phyloP scores from a whole-genome alignment of 2,329 filamentous ascomycete genomes.

The Dissoconium aciculare region DNA sequence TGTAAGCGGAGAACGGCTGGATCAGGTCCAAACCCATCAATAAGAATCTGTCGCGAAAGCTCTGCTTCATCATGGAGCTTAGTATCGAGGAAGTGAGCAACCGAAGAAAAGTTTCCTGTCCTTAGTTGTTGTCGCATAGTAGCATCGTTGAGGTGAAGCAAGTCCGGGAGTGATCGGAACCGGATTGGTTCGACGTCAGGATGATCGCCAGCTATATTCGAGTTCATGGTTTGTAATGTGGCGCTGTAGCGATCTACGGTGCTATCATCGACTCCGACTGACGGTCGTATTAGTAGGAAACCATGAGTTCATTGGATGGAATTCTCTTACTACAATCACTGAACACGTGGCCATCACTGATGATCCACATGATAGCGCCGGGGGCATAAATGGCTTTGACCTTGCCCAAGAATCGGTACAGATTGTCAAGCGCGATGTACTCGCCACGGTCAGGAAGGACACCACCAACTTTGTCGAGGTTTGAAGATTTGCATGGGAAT shows the following conservation, averaged over 20 bases:
- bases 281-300: background rate
- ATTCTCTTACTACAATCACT: conserved; percentile 5
- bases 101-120: background rate
- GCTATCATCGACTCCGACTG: conserved; percentile 4
- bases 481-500: conserved; percentile 6
- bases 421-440: conserved; percentile 3
- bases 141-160: conserved; percentile 1
- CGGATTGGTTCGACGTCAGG: background rate
- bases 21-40: conserved; percentile 3
- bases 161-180: conserved; percentile 1
- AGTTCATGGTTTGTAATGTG: conserved; percentile 2
- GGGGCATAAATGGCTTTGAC: conserved; percentile 3
- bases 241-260: conserved; percentile 3
- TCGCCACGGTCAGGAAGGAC: conserved; percentile 3
- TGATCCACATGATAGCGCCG: conserved; percentile 2
- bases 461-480: conserved; percentile 3
- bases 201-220: conserved; percentile 1
- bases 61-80: conserved; percentile 4
- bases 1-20: background rate
- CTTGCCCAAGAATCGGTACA: conserved; percentile 3
- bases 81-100: conserved; percentile 3
- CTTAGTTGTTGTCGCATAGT: background rate
- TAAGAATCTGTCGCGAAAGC: conserved; percentile 2
- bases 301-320: background rate
- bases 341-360: conserved; percentile 5